Base-by-base conservation (phyloP, 306 rosid species). In the Quercus aquifolioides region DNA sequence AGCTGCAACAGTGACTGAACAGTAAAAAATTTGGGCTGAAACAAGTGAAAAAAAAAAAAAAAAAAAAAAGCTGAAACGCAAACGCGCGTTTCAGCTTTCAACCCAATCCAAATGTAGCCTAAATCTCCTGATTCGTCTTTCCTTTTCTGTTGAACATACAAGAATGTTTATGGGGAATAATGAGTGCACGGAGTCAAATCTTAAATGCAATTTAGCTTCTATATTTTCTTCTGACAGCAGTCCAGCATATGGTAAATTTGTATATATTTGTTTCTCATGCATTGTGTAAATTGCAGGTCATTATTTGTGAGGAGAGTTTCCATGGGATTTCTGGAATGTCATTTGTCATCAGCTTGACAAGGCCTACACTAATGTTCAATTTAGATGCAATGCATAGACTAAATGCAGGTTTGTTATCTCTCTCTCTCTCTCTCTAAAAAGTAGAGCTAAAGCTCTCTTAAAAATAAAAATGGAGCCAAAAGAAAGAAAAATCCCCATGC, bases 251-350 rank as follows among this genome's bases (percentile, higher is more conserved):
- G 51, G 33, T 28, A 7, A 33, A 8, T 62, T n/a, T 33, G 14
- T 25, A 4, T 6, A 15, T 31, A 6, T 33, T 13, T 68, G 17
- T n/a, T 63, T 17, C 26, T 51, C 71, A 18, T 74, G 55, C 28
- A 4, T 17, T 20, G 73, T 57, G 72, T 21, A 75, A 84, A 71
- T 55, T 85, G 84, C 88, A 95, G 98, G 96, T 92, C 55, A 55
- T 83, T 70, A 72, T 95, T 15, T 94, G 88, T 6, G 98, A 95
- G 76, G 99, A 95, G 86, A 85, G 83, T 52, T 92, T 90, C 86
- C 97, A 86, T 57, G 96, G 96, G 69, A 88, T 95, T 56, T 90
- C 94, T 5, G 81, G 84, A 81, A 85, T 95, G 84, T 92, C 98
- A 5, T 95, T 95, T 73, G 76, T 76, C 21, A 95, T 95, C 86